Evolutionary conservation across 148 eudicot genomes (phyloP), one percentile per base, ranked within the genome.

Genomic region (Rhododendron molle): DNA sequence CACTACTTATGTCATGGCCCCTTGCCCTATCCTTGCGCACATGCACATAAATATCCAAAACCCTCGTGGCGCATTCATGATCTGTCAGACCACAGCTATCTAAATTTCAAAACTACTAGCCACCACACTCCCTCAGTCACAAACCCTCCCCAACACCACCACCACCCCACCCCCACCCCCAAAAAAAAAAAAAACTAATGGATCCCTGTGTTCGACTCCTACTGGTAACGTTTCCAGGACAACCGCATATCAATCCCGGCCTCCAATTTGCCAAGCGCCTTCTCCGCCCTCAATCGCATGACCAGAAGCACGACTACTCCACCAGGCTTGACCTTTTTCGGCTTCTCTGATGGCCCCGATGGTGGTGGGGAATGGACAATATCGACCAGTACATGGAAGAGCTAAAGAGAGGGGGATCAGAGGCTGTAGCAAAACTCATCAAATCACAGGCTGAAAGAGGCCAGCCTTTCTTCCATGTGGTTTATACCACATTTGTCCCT

Each of bases 181-280:
- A n/a, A n/a, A n/a, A n/a, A n/a, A n/a, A n/a, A n/a, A n/a, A n/a
- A n/a, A 15, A 1, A 40, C 43, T 7, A 0, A 5, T 40, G 43
- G 43, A 40, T 40, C 43, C 7, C 43, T 40, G 43, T 40, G 43
- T 0, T 40, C 43, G 43, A 40, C 43, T 40, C 50, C 92, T 93
- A 7, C 43, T 91, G 3, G 56, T 88, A 34, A 77, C 83, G 7
- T 84, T 85, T 60, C 88, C 92, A 0, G 84, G 80, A 2, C 96
- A 92, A 91, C 91, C 93, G 78, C 93, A 88, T 77, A 86, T 91
- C 82, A 93, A 93, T 77, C 94, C 96, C 9, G 50, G 89, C 28
- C 87, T 93, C 81, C 94, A 92, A 80, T 86, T 92, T 28, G 90
- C 92, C 86, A 91, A 91, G 71, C 65, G 79, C 78, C 93, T 93